Percentiles rank a stretch among this genome's conserved stretches.
These are phyloP conservation scores for Candida chauliodis DNA, from an alignment of 805 yeast genomes.

Conservation along the genomic window DNA sequence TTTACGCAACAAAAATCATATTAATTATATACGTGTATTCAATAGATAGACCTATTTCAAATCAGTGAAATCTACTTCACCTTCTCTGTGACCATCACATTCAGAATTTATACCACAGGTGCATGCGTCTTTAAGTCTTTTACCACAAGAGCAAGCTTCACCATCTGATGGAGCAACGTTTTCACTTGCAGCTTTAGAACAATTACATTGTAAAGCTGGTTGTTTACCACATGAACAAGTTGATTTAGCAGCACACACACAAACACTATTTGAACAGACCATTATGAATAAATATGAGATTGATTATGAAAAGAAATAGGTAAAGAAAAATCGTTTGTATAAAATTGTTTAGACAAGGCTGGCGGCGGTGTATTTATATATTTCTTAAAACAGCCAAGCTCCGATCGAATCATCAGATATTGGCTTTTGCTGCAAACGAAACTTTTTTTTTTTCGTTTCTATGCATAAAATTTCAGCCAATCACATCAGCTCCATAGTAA, in stretches of 20 bases:
- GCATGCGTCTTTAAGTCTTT: constrained; percentile 50
- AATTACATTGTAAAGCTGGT: constrained; percentile 57
- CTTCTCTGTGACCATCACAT: constrained; percentile 45
- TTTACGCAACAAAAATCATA: no score
- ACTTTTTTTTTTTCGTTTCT: not conserved
- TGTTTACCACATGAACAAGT: constrained; percentile 61
- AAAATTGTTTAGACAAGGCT: no score
- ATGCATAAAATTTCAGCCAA: constrained; percentile 7
- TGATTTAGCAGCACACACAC: constrained; percentile 60
- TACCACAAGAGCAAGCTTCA: constrained; percentile 58
- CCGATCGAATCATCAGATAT: not conserved
- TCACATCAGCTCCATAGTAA: constrained; percentile 4
- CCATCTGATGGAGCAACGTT: constrained; percentile 41
- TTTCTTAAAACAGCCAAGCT: not conserved
- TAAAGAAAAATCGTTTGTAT: not conserved
- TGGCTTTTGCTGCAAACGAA: not conserved
- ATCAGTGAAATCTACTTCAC: constrained; percentile 58
- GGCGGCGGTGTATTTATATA: constrained; percentile 4
- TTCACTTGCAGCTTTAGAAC: constrained; percentile 50
- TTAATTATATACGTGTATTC: no score
- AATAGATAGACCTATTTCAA: constrained; percentile 16
- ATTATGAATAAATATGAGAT: constrained; percentile 13
- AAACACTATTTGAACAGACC: constrained; percentile 39
- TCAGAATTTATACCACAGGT: constrained; percentile 49
- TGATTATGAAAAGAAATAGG: no score